These are phyloP conservation scores for Santalum album DNA, from an alignment of 164 flowering plant species.

Conservation along the genomic window DNA sequence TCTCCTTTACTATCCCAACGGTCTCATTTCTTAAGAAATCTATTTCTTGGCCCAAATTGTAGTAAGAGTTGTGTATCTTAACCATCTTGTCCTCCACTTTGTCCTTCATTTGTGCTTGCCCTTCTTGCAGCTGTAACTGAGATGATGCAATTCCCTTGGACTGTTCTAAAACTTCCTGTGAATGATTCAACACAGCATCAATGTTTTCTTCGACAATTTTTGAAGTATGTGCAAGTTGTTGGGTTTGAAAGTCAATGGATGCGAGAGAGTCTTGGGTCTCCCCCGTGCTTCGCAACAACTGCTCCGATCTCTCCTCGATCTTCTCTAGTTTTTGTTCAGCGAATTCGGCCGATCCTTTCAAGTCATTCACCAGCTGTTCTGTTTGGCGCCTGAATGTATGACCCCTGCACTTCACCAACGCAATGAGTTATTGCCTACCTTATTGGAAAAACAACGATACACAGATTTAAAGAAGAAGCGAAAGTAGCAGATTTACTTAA, in stretches of 20 bases:
- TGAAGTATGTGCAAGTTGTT: constrained; percentile 40
- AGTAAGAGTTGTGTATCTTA: constrained; percentile 40
- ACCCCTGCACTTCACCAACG: constrained; percentile 31
- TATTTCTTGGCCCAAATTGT: constrained; percentile 44
- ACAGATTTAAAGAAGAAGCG: not conserved
- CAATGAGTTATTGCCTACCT: constrained; percentile 3
- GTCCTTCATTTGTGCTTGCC: constrained; percentile 51
- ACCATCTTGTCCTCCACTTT: constrained; percentile 52
- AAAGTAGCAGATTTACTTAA: constrained; percentile 13
- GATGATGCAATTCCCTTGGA: constrained; percentile 44
- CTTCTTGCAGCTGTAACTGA: constrained; percentile 47
- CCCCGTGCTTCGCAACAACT: constrained; percentile 34
- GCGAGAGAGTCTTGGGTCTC: constrained; percentile 44
- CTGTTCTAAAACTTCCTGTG: constrained; percentile 46
- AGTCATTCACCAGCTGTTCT: constrained; percentile 70
- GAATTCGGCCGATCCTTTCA: constrained; percentile 44
- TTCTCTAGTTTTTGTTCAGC: constrained; percentile 50
- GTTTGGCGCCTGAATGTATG: constrained; percentile 55
- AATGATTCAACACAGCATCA: constrained; percentile 26
- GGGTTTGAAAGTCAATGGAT: constrained; percentile 36
- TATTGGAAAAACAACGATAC: not conserved
- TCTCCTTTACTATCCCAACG: constrained; percentile 51
- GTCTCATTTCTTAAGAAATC: constrained; percentile 39
- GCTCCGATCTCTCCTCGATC: constrained; percentile 45
- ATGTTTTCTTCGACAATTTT: constrained; percentile 36